Conservation (phyloP, 441 rosid genomes). For the Pelargonium cotyledonis region DNA sequence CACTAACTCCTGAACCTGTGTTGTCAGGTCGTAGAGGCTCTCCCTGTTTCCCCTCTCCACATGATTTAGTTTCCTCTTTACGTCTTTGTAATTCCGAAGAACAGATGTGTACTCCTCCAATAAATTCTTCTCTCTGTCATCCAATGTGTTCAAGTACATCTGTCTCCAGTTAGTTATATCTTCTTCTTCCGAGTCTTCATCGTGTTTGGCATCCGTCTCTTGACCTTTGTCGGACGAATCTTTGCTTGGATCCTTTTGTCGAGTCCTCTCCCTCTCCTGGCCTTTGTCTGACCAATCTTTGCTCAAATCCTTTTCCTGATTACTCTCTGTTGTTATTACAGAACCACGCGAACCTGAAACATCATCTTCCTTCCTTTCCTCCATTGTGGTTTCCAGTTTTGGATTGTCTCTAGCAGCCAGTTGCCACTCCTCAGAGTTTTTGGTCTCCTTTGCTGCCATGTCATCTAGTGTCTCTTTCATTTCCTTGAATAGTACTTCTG, state of each 20-base stretch:
- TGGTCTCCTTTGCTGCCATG: neutral
- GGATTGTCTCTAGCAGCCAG: neutral
- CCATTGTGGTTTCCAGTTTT: neutral
- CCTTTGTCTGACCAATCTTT: no score
- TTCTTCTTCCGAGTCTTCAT: neutral
- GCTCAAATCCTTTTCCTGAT: neutral
- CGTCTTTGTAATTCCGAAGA: slow-evolving; percentile 67
- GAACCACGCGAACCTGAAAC: neutral
- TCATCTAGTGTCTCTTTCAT: neutral
- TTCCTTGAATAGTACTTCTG: neutral
- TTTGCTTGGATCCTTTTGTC: no score
- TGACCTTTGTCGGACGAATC: no score
- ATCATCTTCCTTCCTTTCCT: slow-evolving; percentile 4
- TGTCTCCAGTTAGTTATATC: neutral
- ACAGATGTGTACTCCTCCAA: slow-evolving; percentile 53
- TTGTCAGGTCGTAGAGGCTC: slow-evolving; percentile 23
- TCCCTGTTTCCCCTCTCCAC: slow-evolving; percentile 35
- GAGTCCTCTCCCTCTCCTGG: no score
- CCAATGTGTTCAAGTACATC: neutral
- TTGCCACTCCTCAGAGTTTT: neutral
- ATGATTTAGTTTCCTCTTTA: slow-evolving; percentile 50
- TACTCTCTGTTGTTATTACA: neutral
- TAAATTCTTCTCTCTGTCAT: slow-evolving; percentile 51
- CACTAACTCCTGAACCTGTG: slow-evolving; percentile 42
- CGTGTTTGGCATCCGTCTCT: neutral